A percentile compares a stretch with the other conserved stretches of the same genome.
phyloP scores from a whole-genome alignment of 495 filamentous ascomycete species.

The Zalerion maritima region DNA sequence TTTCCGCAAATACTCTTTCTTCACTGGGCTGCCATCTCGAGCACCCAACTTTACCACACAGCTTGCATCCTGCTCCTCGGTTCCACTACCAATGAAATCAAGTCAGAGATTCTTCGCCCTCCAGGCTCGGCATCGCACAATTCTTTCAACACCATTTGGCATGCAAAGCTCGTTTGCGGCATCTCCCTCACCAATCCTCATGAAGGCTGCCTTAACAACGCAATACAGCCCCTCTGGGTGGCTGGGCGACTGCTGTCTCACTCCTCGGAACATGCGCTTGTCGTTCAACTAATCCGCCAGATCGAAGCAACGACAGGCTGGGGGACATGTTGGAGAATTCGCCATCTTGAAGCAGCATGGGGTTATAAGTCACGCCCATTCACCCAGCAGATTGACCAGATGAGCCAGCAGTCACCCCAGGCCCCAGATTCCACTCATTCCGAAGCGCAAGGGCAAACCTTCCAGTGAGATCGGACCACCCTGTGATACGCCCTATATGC shows the following conservation, averaged over 20 bases:
- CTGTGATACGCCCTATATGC: background rate
- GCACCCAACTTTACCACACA: conserved; percentile 8
- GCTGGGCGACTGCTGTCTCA: conserved; percentile 8
- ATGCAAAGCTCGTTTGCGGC: conserved; percentile 7
- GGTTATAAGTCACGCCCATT: conserved; percentile 8
- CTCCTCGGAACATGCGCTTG: conserved; percentile 5
- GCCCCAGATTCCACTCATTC: background rate
- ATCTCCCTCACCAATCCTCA: conserved; percentile 10
- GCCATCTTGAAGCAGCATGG: conserved; percentile 7
- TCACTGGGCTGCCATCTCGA: conserved; percentile 7
- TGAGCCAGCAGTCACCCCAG: conserved; percentile 1
- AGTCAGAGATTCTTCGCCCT: background rate
- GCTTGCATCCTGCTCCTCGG: conserved; percentile 7
- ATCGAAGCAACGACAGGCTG: conserved; percentile 7
- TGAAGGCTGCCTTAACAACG: conserved; percentile 7
- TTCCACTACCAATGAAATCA: conserved; percentile 1
- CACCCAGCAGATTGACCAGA: too few species aligned
- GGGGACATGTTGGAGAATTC: conserved; percentile 6
- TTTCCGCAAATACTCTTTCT: conserved; percentile 8
- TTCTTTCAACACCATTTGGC: conserved; percentile 5
- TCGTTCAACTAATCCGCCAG: conserved; percentile 3
- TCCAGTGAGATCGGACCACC: too few species aligned
- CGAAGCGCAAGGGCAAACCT: background rate
- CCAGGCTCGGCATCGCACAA: conserved; percentile 3
- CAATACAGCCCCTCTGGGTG: conserved; percentile 9